Evolutionary conservation across 306 rosid species (phyloP), one percentile per base, ranked within the genome.

Genomic region (Mimosa bimucronata): DNA sequence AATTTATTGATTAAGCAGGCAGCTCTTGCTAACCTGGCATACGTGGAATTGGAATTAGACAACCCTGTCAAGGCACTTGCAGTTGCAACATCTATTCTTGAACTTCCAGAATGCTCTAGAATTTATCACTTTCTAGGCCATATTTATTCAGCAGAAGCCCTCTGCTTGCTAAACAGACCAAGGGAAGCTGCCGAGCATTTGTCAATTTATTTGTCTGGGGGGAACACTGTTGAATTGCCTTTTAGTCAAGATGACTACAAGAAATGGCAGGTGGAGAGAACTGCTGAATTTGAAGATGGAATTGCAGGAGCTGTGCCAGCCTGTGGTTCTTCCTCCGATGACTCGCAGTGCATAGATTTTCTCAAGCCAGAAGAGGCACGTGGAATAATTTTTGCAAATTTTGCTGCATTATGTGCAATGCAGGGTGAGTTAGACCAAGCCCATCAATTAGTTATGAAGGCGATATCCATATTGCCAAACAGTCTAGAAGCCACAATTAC

Each of bases 61-160:
- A 90, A 96, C 81, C 98, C 97, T 18, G 44, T 87, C 77, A 93
- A 88, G 91, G 93, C 97, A 69, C 88, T 93, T 57, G 82, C 89
- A 48, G 74, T 83, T 76, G 89, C 94, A 60, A 82, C 81, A 76
- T 88, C 92, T 72, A 92, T 96, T 61, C 65, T 90, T 30, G 97
- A 96, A 72, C 86, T 91, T 76, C 94, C 93, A 28, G 97, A 89
- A 83, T 88, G 99, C 83, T 91, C 93, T 42, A 91, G 94, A 89
- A 84, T 96, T 77, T 91, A 93, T 86, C 67, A 83, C 64, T 96
- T 93, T 86, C 85, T 93, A 41, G 94, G 97, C 71, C 97, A 88
- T 81, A 76, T 91, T 74, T 96, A 87, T 90, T 92, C 98, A 1
- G 97, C 99, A 14, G 99, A 96, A 90, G 97, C 99, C 40, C 98